A percentile compares a stretch with the other conserved stretches of the same genome.
phyloP scores from a whole-genome alignment of 495 filamentous ascomycete genomes.

The Hyaloscypha hepaticicola region DNA sequence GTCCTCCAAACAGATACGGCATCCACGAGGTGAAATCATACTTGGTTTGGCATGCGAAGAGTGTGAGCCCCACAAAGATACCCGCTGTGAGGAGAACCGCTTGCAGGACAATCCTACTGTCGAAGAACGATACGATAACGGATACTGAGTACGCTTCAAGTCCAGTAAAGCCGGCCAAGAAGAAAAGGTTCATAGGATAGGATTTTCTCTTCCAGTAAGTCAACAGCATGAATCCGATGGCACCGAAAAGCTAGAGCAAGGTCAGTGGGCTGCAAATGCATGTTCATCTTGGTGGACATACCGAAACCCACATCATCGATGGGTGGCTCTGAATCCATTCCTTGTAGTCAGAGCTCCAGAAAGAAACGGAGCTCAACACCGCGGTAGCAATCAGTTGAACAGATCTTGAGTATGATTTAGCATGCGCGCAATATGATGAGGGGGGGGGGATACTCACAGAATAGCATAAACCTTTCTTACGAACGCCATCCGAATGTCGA shows the following conservation, averaged over 20 bases:
- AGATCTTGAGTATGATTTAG: slow-evolving; percentile 58
- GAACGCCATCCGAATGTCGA: slow-evolving; percentile 97
- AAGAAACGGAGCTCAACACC: slow-evolving; percentile 76
- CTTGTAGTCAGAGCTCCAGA: slow-evolving; percentile 79
- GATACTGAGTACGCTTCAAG: slow-evolving; percentile 92
- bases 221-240: slow-evolving; percentile 45
- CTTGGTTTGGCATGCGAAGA: slow-evolving; percentile 96
- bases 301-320: slow-evolving; percentile 80
- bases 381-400: slow-evolving; percentile 86
- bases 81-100: slow-evolving; percentile 87
- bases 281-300: slow-evolving; percentile 35
- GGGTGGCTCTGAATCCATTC: slow-evolving; percentile 81
- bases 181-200: slow-evolving; percentile 92
- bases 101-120: slow-evolving; percentile 77
- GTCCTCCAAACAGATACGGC: slow-evolving; percentile 86
- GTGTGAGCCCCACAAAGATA: slow-evolving; percentile 88
- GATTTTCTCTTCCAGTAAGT: slow-evolving; percentile 98
- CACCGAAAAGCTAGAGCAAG: slow-evolving; percentile 21
- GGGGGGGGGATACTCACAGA: slow-evolving; percentile 49
- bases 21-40: slow-evolving; percentile 98
- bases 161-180: slow-evolving; percentile 87
- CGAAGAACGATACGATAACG: slow-evolving; percentile 86
- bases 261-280: slow-evolving; percentile 9
- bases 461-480: slow-evolving; percentile 91
- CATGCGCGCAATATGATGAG: slow-evolving; percentile 2